A percentile compares a stretch with the other conserved stretches of the same genome.
Evolutionary conservation across 495 filamentous ascomycete genomes (phyloP).

Genomic region (Xylaria bambusicola): DNA sequence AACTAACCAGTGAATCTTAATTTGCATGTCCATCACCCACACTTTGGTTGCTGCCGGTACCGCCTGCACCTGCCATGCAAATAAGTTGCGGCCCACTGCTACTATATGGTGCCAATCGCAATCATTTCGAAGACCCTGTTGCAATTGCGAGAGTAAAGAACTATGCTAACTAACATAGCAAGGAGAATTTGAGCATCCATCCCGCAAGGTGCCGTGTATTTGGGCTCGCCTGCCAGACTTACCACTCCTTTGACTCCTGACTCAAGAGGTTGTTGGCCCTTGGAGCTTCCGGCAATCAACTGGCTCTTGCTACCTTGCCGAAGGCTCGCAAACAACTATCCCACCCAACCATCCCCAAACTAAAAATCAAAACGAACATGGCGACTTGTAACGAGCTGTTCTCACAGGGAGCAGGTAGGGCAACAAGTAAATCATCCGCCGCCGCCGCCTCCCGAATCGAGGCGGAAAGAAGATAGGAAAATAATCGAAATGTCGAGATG

Average conservation of each 20-base stretch:
- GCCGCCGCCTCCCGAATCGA: slow-evolving; percentile 15
- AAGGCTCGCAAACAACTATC: slow-evolving; percentile 30
- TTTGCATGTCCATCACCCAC: slow-evolving; percentile 15
- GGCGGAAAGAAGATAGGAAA: slow-evolving; percentile 13
- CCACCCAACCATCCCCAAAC: slow-evolving; percentile 27
- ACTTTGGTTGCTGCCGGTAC: slow-evolving; percentile 2
- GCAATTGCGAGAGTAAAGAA: slow-evolving; percentile 18
- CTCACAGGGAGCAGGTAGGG: slow-evolving; percentile 28
- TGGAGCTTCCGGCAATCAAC: slow-evolving; percentile 13
- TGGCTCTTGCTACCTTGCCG: slow-evolving; percentile 20
- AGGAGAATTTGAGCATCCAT: slow-evolving; percentile 18
- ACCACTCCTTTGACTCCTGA: neutral
- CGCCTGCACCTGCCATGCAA: slow-evolving; percentile 17
- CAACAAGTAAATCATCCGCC: slow-evolving; percentile 31
- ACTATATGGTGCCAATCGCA: slow-evolving; percentile 12
- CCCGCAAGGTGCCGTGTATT: slow-evolving; percentile 14
- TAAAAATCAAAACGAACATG: slow-evolving; percentile 23
- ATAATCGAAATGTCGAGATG: no score
- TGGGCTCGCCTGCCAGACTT: slow-evolving; percentile 3
- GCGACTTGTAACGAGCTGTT: slow-evolving; percentile 27
- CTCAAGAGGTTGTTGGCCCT: no score
- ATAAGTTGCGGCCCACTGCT: slow-evolving; percentile 11
- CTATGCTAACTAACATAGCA: slow-evolving; percentile 14
- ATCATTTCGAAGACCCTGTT: slow-evolving; percentile 17
- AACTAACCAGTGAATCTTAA: slow-evolving; percentile 14